Conservation (phyloP, 1,139 yeast species). For the Zygotorulaspora mrakii region DNA sequence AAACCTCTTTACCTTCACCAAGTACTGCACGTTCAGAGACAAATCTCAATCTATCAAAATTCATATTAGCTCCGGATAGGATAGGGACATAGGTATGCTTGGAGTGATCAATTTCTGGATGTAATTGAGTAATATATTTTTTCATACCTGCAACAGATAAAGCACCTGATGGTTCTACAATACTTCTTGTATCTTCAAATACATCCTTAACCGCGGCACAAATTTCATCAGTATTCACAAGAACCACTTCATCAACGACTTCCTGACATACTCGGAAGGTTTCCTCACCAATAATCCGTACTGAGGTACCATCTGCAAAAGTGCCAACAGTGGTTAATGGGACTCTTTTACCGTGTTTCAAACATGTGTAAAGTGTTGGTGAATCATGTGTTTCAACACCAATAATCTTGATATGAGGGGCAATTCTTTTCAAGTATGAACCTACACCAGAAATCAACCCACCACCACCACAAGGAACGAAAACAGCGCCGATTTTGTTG, state of each 20-base stretch:
- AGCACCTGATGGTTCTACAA: conserved; percentile 97
- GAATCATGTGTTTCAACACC: conserved; percentile 98
- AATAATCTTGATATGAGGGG: conserved; percentile 94
- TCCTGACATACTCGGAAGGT: conserved; percentile 77
- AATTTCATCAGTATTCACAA: conserved; percentile 88
- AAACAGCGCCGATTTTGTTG: conserved; percentile 77
- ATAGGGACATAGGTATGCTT: conserved; percentile 75
- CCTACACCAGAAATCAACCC: conserved; percentile 92
- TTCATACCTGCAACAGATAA: conserved; percentile 92
- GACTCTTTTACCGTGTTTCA: conserved; percentile 52
- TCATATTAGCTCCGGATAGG: conserved; percentile 96
- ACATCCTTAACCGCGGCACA: conserved; percentile 97
- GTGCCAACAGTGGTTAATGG: conserved; percentile 73
- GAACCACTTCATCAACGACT: conserved; percentile 81
- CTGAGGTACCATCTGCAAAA: conserved; percentile 99
- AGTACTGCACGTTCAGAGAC: conserved; percentile 97
- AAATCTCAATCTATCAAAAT: conserved; percentile 90
- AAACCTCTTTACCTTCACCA: conserved; percentile 97
- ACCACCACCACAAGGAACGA: conserved; percentile 96
- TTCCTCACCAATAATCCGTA: conserved; percentile 82
- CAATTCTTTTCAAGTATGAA: conserved; percentile 83
- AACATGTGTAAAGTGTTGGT: conserved; percentile 79
- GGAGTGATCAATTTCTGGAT: conserved; percentile 70
- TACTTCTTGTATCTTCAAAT: conserved; percentile 90
- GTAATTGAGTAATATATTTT: conserved; percentile 58